These are phyloP conservation scores for Penicilliopsis zonata DNA, from an alignment of 495 filamentous ascomycete species.

Conservation along the genomic window DNA sequence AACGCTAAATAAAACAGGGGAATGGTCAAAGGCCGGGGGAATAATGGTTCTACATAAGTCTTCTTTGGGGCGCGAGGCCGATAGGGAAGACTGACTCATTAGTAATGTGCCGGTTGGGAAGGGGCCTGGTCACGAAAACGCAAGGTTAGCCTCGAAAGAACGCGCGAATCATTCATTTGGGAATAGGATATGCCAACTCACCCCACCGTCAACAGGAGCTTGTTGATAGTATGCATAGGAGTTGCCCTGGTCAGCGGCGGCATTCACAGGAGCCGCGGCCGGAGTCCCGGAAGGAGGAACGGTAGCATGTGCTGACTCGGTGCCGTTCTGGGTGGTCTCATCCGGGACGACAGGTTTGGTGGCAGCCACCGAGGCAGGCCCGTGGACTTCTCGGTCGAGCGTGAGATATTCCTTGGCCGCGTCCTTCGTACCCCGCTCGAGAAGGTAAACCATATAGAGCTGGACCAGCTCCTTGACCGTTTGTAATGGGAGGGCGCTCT, in stretches of 20 bases:
- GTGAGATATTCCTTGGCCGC: constrained; percentile 76
- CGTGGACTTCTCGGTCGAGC: constrained; percentile 79
- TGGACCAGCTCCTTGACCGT: constrained; percentile 67
- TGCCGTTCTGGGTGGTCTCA: constrained; percentile 4
- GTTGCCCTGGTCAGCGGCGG: constrained; percentile 14
- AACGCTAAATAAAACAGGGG: background rate
- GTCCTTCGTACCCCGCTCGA: constrained; percentile 71
- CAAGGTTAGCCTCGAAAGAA: constrained; percentile 5
- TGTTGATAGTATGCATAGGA: constrained; percentile 31
- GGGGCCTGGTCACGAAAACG: constrained; percentile 4
- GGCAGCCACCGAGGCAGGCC: constrained; percentile 33
- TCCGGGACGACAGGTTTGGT: constrained; percentile 19
- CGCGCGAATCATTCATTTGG: background rate
- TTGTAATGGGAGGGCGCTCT: constrained; percentile 55
- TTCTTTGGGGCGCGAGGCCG: background rate
- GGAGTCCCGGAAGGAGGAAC: constrained; percentile 7
- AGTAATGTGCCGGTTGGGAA: constrained; percentile 4
- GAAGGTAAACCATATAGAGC: constrained; percentile 73
- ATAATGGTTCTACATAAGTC: constrained; percentile 1
- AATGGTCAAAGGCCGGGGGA: constrained; percentile 1
- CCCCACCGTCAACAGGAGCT: constrained; percentile 19
- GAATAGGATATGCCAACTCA: constrained; percentile 1
- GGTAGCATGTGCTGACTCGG: constrained; percentile 3
- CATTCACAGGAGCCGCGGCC: constrained; percentile 3
- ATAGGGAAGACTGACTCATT: constrained; percentile 1